Conservation (phyloP, 306 rosid species). For the Malus sieversii region DNA sequence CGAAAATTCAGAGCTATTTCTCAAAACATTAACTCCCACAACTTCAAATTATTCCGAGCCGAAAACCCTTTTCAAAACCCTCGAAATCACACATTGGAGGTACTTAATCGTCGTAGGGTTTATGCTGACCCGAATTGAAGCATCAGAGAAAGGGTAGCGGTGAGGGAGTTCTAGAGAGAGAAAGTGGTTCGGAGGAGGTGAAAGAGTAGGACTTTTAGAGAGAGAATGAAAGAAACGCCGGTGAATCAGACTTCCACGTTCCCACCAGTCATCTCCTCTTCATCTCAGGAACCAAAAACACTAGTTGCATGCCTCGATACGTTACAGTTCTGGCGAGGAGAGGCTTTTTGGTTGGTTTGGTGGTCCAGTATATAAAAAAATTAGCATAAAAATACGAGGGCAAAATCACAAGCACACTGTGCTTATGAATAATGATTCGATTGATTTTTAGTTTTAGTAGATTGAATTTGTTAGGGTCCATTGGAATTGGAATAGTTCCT, state of each 20-base stretch:
- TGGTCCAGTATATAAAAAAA: too few species aligned
- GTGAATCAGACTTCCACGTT: too few species aligned
- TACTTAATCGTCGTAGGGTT: slow-evolving; percentile 35
- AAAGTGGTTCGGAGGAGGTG: slow-evolving; percentile 14
- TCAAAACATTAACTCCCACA: neutral
- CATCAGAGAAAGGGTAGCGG: slow-evolving; percentile 2
- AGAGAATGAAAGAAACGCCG: neutral
- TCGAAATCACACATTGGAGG: slow-evolving; percentile 41
- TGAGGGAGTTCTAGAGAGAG: slow-evolving; percentile 6
- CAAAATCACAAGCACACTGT: too few species aligned
- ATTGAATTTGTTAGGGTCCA: too few species aligned
- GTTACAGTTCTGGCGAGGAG: too few species aligned
- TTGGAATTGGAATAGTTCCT: neutral
- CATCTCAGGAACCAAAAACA: too few species aligned
- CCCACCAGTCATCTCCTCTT: too few species aligned
- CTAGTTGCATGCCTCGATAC: too few species aligned
- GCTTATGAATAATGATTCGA: too few species aligned
- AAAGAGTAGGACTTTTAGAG: neutral
- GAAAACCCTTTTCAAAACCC: slow-evolving; percentile 28
- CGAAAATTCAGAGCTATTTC: neutral
- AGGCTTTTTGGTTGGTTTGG: too few species aligned
- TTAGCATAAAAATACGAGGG: too few species aligned
- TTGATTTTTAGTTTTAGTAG: too few species aligned
- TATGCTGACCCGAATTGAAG: slow-evolving; percentile 16
- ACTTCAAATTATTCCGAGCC: neutral